Conservation (phyloP, 768 basidiomycete species). For the Lentinula detonsa region DNA sequence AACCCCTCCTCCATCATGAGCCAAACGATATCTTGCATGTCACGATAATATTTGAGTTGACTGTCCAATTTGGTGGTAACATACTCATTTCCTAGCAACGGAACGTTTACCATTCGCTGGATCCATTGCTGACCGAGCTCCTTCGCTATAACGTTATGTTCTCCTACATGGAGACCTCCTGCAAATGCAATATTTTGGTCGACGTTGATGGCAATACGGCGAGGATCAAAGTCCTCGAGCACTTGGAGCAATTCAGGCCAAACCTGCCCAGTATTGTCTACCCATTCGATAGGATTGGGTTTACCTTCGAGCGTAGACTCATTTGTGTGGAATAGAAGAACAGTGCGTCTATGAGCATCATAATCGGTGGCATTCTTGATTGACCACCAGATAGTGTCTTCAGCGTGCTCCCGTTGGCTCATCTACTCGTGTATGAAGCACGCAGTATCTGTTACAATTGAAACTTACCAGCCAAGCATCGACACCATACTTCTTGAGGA, state of each 20-base stretch:
- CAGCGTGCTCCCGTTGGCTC: conserved; percentile 44
- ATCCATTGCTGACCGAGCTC: conserved; percentile 38
- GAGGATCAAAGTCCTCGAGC: conserved; percentile 29
- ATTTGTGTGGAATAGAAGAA: conserved; percentile 44
- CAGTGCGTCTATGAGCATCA: conserved; percentile 41
- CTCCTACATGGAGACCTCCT: conserved; percentile 45
- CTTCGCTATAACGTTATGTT: conserved; percentile 28
- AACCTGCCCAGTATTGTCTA: conserved; percentile 43
- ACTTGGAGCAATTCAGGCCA: conserved; percentile 38
- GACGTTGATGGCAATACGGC: conserved; percentile 39
- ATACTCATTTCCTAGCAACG: conserved; percentile 43
- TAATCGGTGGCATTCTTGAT: conserved; percentile 43
- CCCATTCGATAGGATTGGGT: conserved; percentile 38
- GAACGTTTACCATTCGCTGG: conserved; percentile 29
- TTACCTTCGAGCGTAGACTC: conserved; percentile 20
- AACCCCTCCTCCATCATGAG: conserved; percentile 49
- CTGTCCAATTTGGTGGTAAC: conserved; percentile 33
- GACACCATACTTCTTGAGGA: conserved; percentile 36
- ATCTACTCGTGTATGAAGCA: conserved; percentile 21
- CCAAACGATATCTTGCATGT: conserved; percentile 46
- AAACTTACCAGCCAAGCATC: conserved; percentile 35
- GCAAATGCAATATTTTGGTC: conserved; percentile 41
- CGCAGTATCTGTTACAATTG: not conserved
- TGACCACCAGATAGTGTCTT: conserved; percentile 49
- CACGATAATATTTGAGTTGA: conserved; percentile 38